phyloP scores from a whole-genome alignment of 2,329 filamentous ascomycete genomes.

The Keithomyces neogunnii region DNA sequence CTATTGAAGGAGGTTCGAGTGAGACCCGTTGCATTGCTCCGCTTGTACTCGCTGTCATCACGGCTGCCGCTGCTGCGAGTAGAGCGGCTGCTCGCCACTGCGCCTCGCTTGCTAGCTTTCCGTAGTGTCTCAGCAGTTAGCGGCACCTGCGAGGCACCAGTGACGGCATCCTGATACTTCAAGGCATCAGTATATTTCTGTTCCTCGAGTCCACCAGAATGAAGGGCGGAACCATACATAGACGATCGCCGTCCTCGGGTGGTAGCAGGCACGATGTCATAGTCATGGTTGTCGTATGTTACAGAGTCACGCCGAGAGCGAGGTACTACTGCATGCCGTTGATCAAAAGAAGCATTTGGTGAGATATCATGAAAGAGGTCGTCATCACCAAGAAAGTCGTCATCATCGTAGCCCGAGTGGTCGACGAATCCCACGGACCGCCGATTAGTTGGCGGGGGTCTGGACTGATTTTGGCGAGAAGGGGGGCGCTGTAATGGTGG shows the following conservation, averaged over 20 bases:
- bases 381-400: constrained; percentile 25
- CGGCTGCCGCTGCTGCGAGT: constrained; percentile 51
- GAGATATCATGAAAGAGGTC: constrained; percentile 31
- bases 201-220: constrained; percentile 23
- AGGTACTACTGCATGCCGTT: constrained; percentile 21
- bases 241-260: constrained; percentile 30
- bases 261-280: constrained; percentile 31
- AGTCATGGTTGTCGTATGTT: constrained; percentile 29
- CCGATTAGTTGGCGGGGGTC: constrained; percentile 19
- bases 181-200: constrained; percentile 30
- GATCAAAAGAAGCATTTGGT: constrained; percentile 24
- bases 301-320: constrained; percentile 26
- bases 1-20: constrained; percentile 42
- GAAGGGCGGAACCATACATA: constrained; percentile 28
- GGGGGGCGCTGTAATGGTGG: constrained; percentile 16
- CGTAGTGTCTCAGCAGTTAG: constrained; percentile 49
- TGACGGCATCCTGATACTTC: constrained; percentile 45
- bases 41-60: constrained; percentile 55
- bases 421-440: constrained; percentile 25
- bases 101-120: constrained; percentile 37
- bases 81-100: constrained; percentile 43
- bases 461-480: constrained; percentile 19
- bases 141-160: constrained; percentile 33
- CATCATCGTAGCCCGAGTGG: constrained; percentile 27
- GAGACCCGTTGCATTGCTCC: constrained; percentile 53